Percentiles rank a stretch among this genome's conserved stretches.
phyloP scores from a whole-genome alignment of 768 basidiomycete species.

The Mrakia blollopis region DNA sequence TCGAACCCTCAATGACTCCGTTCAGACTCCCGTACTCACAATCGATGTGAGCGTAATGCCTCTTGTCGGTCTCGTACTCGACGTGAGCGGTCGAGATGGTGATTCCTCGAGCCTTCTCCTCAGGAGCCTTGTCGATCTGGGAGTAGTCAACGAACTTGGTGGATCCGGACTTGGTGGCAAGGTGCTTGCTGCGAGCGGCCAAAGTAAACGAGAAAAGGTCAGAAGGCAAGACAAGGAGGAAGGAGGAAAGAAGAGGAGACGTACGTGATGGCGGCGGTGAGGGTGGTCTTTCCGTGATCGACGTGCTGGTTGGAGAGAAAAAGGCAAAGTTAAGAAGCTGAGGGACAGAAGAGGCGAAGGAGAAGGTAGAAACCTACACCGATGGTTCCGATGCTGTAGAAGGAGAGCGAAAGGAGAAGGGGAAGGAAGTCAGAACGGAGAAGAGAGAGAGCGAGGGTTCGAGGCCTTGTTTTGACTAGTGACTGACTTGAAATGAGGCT shows the following conservation, averaged over 20 bases:
- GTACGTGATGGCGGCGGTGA: conserved; percentile 61
- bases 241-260: conserved; percentile 51
- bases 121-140: conserved; percentile 98
- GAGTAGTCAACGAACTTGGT: conserved; percentile 86
- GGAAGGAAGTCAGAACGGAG: background rate
- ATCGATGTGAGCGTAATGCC: conserved; percentile 98
- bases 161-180: conserved; percentile 43
- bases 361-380: conserved; percentile 37
- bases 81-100: conserved; percentile 99
- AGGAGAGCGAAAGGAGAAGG: background rate
- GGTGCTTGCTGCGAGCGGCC: conserved; percentile 29
- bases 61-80: conserved; percentile 84
- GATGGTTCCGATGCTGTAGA: conserved; percentile 46
- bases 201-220: conserved; percentile 46
- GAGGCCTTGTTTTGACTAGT: background rate
- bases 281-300: conserved; percentile 47
- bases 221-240: conserved; percentile 38
- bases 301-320: conserved; percentile 40
- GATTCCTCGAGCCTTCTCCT: conserved; percentile 98
- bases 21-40: conserved; percentile 54
- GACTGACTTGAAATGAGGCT: conserved; percentile 48
- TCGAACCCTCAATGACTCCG: background rate
- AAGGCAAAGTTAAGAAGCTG: background rate
- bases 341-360: background rate
- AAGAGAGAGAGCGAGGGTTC: background rate